Evolutionary conservation across 2,329 filamentous ascomycete species (phyloP), one percentile per base, ranked within the genome.

Genomic region (Diaporthe vexans): DNA sequence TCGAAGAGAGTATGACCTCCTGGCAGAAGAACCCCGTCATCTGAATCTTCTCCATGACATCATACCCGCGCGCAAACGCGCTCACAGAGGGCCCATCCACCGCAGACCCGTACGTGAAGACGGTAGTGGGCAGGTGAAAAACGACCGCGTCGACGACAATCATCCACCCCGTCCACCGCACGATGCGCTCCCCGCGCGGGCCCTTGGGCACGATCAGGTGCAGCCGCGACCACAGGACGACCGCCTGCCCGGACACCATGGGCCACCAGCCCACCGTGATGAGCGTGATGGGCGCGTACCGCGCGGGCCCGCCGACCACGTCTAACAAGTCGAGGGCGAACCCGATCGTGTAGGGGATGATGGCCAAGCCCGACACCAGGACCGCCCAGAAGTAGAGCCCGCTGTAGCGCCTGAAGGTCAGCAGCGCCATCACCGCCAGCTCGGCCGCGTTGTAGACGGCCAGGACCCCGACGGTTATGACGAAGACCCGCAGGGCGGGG

Each of bases 41-140:
- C 52, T 73, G 71, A 17, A 73, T 59, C 61, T 73, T 73, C 52
- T 73, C 71, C 71, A 73, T 73, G 15, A 73, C 46, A 5, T 73
- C 46, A 17, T 73, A 73, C 9, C 71, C 71, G 21, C 15, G 17
- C 3, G 71, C 71, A 17, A 69, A 73, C 8, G 19, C 59, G 3
- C 35, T 17, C 1, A 46, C 63, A 35, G n/a, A n/a, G 6, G 40
- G 56, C 10, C 24, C 40, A 0, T 11, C 52, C 29, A 35, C 65
- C 35, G 40, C 33, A 13, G 61, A 59, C 9, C 71, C 71, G 52
- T 69, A 73, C 29, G 71, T 73, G 52, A 73, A 73, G 3, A 73
- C 71, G 3, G 71, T 73, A 13, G 71, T 73, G 6, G 71, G 71
- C 13, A 73, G 52, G 40, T 73, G 71, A 11, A 73, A 48, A 1